These are phyloP conservation scores for Scolecobasidium constrictum DNA, from an alignment of 2,329 filamentous ascomycete genomes.

Conservation along the genomic window DNA sequence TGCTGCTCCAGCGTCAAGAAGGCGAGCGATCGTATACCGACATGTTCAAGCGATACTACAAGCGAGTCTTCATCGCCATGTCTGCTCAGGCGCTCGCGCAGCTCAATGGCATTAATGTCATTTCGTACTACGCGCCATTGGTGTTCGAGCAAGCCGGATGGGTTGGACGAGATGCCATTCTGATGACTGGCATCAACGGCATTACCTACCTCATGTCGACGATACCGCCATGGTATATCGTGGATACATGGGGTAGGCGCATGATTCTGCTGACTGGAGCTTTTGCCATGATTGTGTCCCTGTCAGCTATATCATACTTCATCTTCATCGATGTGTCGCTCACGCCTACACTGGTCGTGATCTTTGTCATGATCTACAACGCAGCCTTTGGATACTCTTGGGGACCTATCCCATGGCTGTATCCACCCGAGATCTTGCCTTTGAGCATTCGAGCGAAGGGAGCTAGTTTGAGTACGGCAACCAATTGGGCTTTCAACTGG, in stretches of 20 bases:
- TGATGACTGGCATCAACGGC: conserved; percentile 96
- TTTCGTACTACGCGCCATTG: conserved; percentile 94
- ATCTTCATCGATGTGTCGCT: conserved; percentile 71
- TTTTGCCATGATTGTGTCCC: conserved; percentile 75
- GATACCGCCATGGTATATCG: conserved; percentile 92
- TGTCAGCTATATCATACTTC: conserved; percentile 90
- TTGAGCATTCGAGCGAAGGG: conserved; percentile 95
- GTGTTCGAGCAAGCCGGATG: conserved; percentile 98
- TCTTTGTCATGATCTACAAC: conserved; percentile 98
- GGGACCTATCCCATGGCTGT: conserved; percentile 97
- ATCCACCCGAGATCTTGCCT: conserved; percentile 96
- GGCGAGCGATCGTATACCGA: conserved; percentile 84
- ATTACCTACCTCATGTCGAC: conserved; percentile 86
- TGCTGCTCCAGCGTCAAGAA: conserved; percentile 85
- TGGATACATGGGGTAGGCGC: conserved; percentile 83
- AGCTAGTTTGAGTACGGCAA: conserved; percentile 87
- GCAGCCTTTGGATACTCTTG: conserved; percentile 94
- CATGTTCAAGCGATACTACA: conserved; percentile 90
- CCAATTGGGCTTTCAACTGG: conserved; percentile 99
- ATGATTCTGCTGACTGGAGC: conserved; percentile 85
- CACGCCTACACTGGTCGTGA: conserved; percentile 76
- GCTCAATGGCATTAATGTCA: conserved; percentile 98
- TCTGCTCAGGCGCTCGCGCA: conserved; percentile 92
- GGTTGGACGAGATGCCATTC: conserved; percentile 76
- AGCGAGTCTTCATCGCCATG: conserved; percentile 96